Conservation (phyloP, 306 rosid genomes). For the Dalbergia cultrata region DNA sequence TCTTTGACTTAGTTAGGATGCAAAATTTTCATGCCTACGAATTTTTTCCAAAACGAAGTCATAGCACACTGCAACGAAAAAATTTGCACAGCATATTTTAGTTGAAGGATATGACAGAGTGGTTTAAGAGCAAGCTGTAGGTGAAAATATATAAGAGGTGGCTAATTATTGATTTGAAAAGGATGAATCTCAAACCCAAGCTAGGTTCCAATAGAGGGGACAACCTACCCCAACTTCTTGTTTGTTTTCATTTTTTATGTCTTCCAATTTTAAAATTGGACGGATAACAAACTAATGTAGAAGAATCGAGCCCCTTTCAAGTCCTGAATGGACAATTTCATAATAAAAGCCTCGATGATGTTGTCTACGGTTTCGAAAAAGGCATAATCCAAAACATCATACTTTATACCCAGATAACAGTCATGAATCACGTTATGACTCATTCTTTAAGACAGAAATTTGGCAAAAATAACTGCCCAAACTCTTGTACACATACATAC, state of each 20-base stretch:
- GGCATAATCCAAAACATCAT: conserved; percentile 25
- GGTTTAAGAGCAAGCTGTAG: background rate
- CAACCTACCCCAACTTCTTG: conserved; percentile 42
- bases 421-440: conserved; percentile 20
- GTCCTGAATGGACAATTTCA: conserved; percentile 23
- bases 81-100: background rate
- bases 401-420: background rate
- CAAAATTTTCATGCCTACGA: background rate
- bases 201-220: conserved; percentile 58
- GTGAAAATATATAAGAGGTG: conserved; percentile 26
- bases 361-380: conserved; percentile 45
- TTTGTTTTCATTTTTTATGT: background rate
- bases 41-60: background rate
- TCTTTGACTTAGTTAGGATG: conserved; percentile 14
- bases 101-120: conserved; percentile 22
- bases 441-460: conserved; percentile 27
- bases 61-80: background rate
- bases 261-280: conserved; percentile 1
- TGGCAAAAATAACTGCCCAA: conserved; percentile 29
- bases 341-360: conserved; percentile 40
- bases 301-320: conserved; percentile 9
- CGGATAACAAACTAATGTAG: background rate
- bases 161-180: conserved; percentile 27
- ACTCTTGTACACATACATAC: background rate
- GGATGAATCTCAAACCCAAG: conserved; percentile 59